These are phyloP conservation scores for Fusarium torreyae DNA, from an alignment of 2,329 filamentous ascomycete genomes.

Conservation along the genomic window DNA sequence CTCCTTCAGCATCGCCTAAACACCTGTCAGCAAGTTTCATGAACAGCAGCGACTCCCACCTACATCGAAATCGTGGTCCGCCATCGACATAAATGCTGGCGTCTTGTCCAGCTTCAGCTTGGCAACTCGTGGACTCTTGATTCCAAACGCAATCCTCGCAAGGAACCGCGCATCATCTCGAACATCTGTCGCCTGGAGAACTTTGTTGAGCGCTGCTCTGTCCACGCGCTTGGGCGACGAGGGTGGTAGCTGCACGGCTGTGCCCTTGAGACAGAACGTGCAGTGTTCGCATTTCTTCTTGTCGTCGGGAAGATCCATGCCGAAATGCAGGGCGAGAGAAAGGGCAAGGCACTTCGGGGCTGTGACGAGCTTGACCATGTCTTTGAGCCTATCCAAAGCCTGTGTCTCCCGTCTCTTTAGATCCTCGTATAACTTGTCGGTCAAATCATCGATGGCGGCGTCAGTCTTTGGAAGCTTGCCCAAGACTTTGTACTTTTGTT, in stretches of 20 bases:
- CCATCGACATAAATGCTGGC: slow-evolving; percentile 67
- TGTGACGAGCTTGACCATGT: slow-evolving; percentile 69
- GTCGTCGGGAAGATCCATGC: slow-evolving; percentile 63
- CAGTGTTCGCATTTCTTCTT: slow-evolving; percentile 69
- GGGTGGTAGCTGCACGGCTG: slow-evolving; percentile 57
- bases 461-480: slow-evolving; percentile 61
- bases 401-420: slow-evolving; percentile 67
- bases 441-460: slow-evolving; percentile 61
- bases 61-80: slow-evolving; percentile 68
- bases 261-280: slow-evolving; percentile 57
- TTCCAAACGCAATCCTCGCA: slow-evolving; percentile 73
- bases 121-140: slow-evolving; percentile 69
- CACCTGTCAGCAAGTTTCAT: slow-evolving; percentile 7
- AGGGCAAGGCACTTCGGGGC: slow-evolving; percentile 65
- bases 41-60: not conserved
- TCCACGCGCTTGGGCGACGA: slow-evolving; percentile 59
- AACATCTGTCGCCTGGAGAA: slow-evolving; percentile 62
- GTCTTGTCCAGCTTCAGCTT: slow-evolving; percentile 63
- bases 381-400: slow-evolving; percentile 64
- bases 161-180: slow-evolving; percentile 72
- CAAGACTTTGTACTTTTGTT: slow-evolving; percentile 68
- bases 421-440: slow-evolving; percentile 63
- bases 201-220: slow-evolving; percentile 55
- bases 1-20: slow-evolving; percentile 41
- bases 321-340: slow-evolving; percentile 70